Percentiles rank a stretch among this genome's conserved stretches.
Evolutionary conservation across 2,329 filamentous ascomycete genomes (phyloP).

Genomic region (Aschersonia sp.): DNA sequence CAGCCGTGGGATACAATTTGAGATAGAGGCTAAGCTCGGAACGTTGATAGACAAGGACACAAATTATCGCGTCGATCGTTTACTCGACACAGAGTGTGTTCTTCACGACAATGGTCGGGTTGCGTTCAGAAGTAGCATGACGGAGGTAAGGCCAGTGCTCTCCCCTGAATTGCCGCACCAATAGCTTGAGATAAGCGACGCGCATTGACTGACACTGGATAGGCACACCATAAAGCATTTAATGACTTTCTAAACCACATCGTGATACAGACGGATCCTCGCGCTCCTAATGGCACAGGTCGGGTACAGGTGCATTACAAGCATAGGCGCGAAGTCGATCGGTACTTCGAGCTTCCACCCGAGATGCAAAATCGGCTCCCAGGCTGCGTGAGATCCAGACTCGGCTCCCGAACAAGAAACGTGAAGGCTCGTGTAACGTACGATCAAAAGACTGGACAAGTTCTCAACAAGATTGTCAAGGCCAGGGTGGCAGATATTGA

Average conservation of each 20-base stretch:
- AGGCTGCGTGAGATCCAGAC: conserved; percentile 44
- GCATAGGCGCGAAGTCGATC: conserved; percentile 71
- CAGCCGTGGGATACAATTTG: conserved; percentile 57
- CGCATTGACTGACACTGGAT: not conserved
- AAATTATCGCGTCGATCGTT: conserved; percentile 51
- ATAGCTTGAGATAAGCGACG: too few relatives aligned
- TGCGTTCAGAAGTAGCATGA: conserved; percentile 80
- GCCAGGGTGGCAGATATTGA: conserved; percentile 78
- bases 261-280: conserved; percentile 42
- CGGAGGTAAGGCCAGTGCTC: conserved; percentile 45
- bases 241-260: conserved; percentile 73
- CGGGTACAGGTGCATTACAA: conserved; percentile 61
- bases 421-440: conserved; percentile 49
- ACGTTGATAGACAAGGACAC: conserved; percentile 62
- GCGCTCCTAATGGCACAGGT: conserved; percentile 28
- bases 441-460: conserved; percentile 54
- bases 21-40: conserved; percentile 90
- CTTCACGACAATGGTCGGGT: conserved; percentile 46
- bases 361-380: conserved; percentile 46
- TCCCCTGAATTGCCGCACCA: not conserved
- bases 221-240: conserved; percentile 68
- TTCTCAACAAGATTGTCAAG: conserved; percentile 81
- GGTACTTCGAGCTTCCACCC: conserved; percentile 62
- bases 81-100: conserved; percentile 56
- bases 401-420: conserved; percentile 32